Base-by-base conservation (phyloP, 2,329 filamentous ascomycete species). In the Phoma sp. region DNA sequence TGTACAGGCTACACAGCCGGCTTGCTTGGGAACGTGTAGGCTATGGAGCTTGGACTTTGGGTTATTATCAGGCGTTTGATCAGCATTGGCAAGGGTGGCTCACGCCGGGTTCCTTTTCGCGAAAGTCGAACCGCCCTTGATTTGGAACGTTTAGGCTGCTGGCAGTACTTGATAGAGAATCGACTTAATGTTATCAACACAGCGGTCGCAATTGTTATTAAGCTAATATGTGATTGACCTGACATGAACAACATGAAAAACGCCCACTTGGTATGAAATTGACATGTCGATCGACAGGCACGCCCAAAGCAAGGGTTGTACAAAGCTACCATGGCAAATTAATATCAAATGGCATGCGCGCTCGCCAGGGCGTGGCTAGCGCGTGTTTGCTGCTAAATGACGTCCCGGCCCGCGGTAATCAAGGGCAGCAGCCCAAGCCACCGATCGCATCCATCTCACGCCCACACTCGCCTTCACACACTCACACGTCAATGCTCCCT, bases 401-500 rank as follows among this genome's bases (percentile, higher is more conserved):
- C 51, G 51, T 54, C 32, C 21, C 14, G 15, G 17, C 32, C 43
- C 45, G 25, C 29, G 42, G 49, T 18, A 47, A 32, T 29, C 43
- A 42, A 48, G 45, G 51, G 51, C 43, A 53, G 50, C 50, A 53
- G 50, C 50, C 20, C 33, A 43, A 26, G 15, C 30, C 42, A 30
- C 29, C n/a, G n/a, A n/a, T n/a, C n/a, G n/a, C n/a, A n/a, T 23
- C 38, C 40, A 52, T 46, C 38, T 38, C 50, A 47, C 38, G 43
- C 50, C 43, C 42, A 34, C 47, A 12, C 34, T 23, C 34, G 17
- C 34, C 17, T 4, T n/a, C 26, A 25, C 30, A 14, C 21, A 4
- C 17, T 42, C 28, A 26, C 30, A 36, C 36, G 33, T 58, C 58
- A 36, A 61, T 58, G 58, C 45, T 42, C 43, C 42, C 42, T 42